A percentile compares a stretch with the other conserved stretches of the same genome.
Conservation (phyloP, 2,329 filamentous ascomycete species). For the Fusarium nelsonii region DNA sequence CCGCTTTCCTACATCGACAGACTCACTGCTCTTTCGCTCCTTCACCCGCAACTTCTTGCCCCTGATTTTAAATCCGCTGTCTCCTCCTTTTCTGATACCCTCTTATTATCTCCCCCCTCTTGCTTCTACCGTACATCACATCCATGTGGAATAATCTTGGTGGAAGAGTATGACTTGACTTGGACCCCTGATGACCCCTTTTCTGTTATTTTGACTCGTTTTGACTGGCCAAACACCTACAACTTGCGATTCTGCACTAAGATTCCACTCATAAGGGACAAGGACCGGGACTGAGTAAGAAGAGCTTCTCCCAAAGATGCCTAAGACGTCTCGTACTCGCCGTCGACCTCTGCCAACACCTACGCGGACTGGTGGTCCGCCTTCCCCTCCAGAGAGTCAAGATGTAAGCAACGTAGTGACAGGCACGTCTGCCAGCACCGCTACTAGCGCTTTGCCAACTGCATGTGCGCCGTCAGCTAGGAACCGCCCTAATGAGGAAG, state of each 20-base stretch:
- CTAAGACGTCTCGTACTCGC: slow-evolving; percentile 14
- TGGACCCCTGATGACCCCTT: not conserved
- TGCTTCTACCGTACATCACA: not conserved
- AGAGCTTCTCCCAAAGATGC: slow-evolving; percentile 8
- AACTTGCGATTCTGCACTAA: too few species aligned
- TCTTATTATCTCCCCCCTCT: not conserved
- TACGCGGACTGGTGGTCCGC: not conserved
- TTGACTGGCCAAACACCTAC: not conserved
- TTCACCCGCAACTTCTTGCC: not conserved
- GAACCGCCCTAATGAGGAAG: not conserved
- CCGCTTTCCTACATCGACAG: not conserved
- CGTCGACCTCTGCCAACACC: slow-evolving; percentile 30
- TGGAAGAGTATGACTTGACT: not conserved
- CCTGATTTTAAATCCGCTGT: not conserved
- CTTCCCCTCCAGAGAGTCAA: slow-evolving; percentile 15
- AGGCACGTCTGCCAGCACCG: not conserved
- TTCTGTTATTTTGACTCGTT: not conserved
- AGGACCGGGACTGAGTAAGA: too few species aligned
- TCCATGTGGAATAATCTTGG: not conserved
- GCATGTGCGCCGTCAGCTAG: not conserved
- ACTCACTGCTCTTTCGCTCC: not conserved
- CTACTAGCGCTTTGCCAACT: not conserved
- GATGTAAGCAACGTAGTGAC: not conserved
- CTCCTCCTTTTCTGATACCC: not conserved
- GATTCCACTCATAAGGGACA: too few species aligned